Evolutionary conservation across 2,329 filamentous ascomycete species (phyloP).

Genomic region (Sporothrix brunneoviolacea): DNA sequence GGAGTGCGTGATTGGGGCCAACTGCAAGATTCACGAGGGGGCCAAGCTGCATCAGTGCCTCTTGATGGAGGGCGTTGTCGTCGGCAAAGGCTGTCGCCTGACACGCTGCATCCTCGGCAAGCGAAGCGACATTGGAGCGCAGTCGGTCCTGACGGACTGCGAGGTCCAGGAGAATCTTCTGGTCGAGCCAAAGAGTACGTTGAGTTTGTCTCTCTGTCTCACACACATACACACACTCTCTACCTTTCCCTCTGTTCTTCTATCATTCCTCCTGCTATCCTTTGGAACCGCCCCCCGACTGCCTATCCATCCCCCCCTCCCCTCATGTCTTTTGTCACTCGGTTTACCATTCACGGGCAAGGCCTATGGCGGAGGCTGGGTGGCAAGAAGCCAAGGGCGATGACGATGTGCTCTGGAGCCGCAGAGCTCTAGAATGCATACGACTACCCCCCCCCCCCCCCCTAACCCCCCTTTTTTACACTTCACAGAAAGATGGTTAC

Average conservation of each 20-base stretch:
- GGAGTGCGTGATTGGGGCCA: conserved; percentile 79
- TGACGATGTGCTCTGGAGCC: no score
- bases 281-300: no score
- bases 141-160: conserved; percentile 74
- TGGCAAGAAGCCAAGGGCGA: no score
- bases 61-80: conserved; percentile 83
- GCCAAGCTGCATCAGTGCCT: conserved; percentile 81
- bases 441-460: no score
- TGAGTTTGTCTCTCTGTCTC: not conserved
- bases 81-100: conserved; percentile 78
- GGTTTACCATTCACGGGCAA: no score
- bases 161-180: conserved; percentile 88
- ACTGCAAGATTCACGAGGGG: conserved; percentile 80
- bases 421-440: no score
- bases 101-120: conserved; percentile 83
- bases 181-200: conserved; percentile 69
- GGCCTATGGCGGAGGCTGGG: no score
- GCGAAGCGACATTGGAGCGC: conserved; percentile 75
- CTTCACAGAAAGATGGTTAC: no score
- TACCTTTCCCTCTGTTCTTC: not conserved
- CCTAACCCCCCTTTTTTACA: not conserved
- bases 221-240: not conserved
- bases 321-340: no score
- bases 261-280: not conserved
- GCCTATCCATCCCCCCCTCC: no score